Conservation (phyloP, 495 filamentous ascomycete genomes). For the Achaetomiella virescens region DNA sequence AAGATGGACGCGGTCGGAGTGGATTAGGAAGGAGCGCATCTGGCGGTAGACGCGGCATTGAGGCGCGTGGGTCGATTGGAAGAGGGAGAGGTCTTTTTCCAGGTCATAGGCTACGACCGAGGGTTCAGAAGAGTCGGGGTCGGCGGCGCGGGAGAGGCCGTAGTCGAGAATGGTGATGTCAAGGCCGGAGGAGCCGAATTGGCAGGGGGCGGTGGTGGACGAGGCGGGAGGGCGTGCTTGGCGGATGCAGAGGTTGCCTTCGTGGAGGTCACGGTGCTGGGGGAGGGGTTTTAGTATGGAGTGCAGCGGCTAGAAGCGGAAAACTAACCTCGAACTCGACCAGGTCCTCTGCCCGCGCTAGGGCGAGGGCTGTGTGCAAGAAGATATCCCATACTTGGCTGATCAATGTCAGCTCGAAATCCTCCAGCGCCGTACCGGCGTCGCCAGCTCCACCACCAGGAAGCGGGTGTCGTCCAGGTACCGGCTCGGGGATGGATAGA, state of each 20-base stretch:
- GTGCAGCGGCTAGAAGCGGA: constrained; percentile 6
- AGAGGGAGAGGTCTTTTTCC: constrained; percentile 47
- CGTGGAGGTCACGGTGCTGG: constrained; percentile 78
- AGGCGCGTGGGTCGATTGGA: constrained; percentile 42
- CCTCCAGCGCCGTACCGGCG: constrained; percentile 72
- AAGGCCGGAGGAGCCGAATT: constrained; percentile 62
- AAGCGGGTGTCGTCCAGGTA: constrained; percentile 67
- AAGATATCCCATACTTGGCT: constrained; percentile 80
- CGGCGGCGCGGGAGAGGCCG: constrained; percentile 65
- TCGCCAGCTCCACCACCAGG: constrained; percentile 81
- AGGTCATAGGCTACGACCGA: constrained; percentile 40
- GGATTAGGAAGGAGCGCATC: constrained; percentile 47
- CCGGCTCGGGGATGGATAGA: constrained; percentile 54
- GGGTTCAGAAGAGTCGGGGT: constrained; percentile 6
- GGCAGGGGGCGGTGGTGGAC: constrained; percentile 28
- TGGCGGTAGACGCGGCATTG: constrained; percentile 44
- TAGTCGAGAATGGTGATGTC: constrained; percentile 87
- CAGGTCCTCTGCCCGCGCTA: constrained; percentile 68
- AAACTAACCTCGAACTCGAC: constrained; percentile 63
- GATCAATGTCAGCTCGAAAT: constrained; percentile 45
- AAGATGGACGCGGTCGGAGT: constrained; percentile 26
- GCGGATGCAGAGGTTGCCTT: constrained; percentile 78
- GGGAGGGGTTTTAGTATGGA: background rate
- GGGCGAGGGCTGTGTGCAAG: constrained; percentile 67
- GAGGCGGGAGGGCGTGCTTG: constrained; percentile 34